Evolutionary conservation across 2,329 filamentous ascomycete species (phyloP), one percentile per base, ranked within the genome.

Genomic region (Penicillium occitanis): DNA sequence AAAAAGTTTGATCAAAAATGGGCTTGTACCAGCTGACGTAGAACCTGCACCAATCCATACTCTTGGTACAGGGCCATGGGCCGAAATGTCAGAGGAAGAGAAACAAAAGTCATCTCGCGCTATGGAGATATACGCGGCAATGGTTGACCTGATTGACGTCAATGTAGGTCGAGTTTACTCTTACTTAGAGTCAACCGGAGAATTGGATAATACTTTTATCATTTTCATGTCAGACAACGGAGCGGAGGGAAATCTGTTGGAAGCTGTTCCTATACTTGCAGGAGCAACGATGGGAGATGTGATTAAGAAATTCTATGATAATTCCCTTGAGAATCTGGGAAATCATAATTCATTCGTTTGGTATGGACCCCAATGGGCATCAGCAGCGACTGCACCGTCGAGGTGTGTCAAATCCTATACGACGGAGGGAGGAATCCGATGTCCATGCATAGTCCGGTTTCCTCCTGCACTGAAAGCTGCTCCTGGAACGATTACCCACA

Each of bases 161-260:
- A 80, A 81, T 62, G 77, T 84, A 35, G 82, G 81, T 40, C 79
- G 80, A 61, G 81, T 83, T 0, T 74, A 82, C 4, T 72, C 79
- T 22, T 81, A 83, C 65, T 74, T 84, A 7, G 75, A 81, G 63
- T 68, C 74, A n/a, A 82, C 77, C 0, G 80, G 79, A 50, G 82
- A 84, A 70, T 75, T 81, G 1, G 81, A 84, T 68, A 82, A 83
- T 69, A 84, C 82, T 0, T 81, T 83, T 65, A 76, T 84, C 17
- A 77, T 80, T 69, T 84, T 84, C 74, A 79, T 84, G 76, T 79
- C 76, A 8, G 82, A 84, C 68, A 83, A 84, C 65, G 82, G 82
- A 7, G 82, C 82, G 8, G 82, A 84, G 69, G 82, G 82, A 4
- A 79, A 78, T 33, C 76, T 77, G 4, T 80, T 81, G 60, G 81